Conservation (phyloP, 1,284 basidiomycete genomes). For the Pseudozyma tsukubaensis region DNA sequence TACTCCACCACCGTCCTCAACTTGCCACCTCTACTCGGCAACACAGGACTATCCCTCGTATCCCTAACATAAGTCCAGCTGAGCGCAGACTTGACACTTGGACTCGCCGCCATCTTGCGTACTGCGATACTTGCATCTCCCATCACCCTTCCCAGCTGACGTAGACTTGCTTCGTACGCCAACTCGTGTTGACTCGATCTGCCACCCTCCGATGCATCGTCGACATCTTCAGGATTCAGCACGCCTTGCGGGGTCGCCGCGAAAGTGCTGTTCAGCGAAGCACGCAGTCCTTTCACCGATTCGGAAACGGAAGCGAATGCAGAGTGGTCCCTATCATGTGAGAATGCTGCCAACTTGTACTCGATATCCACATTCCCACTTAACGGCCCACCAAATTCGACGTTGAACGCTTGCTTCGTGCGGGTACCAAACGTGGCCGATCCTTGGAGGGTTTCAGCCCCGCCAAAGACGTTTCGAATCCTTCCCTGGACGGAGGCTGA, state of each 20-base stretch:
- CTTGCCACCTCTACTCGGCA: conserved; percentile 70
- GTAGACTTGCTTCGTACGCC: conserved; percentile 58
- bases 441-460: conserved; percentile 87
- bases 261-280: conserved; percentile 75
- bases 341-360: conserved; percentile 76
- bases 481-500: conserved; percentile 70
- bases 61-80: conserved; percentile 83
- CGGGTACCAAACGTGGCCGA: conserved; percentile 87
- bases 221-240: conserved; percentile 34
- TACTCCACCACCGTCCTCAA: conserved; percentile 46
- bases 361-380: conserved; percentile 73
- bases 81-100: conserved; percentile 80
- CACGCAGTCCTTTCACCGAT: conserved; percentile 76
- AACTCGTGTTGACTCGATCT: conserved; percentile 54
- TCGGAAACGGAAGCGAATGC: conserved; percentile 79
- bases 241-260: conserved; percentile 24
- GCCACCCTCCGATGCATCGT: conserved; percentile 18
- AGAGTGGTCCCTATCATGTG: conserved; percentile 78
- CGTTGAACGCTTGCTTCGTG: conserved; percentile 80
- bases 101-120: conserved; percentile 26
- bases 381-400: conserved; percentile 62
- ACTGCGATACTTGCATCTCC: conserved; percentile 51
- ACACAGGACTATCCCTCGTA: conserved; percentile 79
- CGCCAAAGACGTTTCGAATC: conserved; percentile 83
- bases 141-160: conserved; percentile 52